These are phyloP conservation scores for Lepiota brunneoincarnata DNA, from an alignment of 768 basidiomycete genomes.

Conservation along the genomic window DNA sequence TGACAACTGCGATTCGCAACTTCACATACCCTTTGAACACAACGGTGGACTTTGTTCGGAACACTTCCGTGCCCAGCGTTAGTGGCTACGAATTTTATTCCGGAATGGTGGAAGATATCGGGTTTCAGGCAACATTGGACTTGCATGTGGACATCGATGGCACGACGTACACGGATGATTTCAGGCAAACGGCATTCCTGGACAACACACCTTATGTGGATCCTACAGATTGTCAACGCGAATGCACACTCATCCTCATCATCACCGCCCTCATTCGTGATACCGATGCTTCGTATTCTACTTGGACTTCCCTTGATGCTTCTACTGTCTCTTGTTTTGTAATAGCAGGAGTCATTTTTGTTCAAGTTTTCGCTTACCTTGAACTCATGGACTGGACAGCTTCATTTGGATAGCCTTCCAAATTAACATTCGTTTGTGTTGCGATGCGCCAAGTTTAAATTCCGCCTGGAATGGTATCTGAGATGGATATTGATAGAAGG, in stretches of 20 bases:
- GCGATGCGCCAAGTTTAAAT: no score
- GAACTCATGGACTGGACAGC: no score
- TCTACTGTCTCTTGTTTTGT: not conserved
- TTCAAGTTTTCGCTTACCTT: not conserved
- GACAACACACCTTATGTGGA: conserved; percentile 25
- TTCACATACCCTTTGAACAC: conserved; percentile 25
- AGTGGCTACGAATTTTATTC: conserved; percentile 38
- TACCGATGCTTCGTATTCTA: not conserved
- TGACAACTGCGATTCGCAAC: conserved; percentile 28
- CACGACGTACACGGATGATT: conserved; percentile 25
- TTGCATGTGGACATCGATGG: conserved; percentile 21
- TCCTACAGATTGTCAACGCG: conserved; percentile 21
- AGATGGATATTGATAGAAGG: no score
- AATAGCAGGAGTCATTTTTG: not conserved
- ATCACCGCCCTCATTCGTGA: conserved; percentile 2
- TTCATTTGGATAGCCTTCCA: no score
- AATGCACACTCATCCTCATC: conserved; percentile 15
- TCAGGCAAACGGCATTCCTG: conserved; percentile 24
- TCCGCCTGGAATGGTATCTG: no score
- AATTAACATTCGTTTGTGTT: no score
- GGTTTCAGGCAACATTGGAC: conserved; percentile 27
- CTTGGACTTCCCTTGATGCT: not conserved
- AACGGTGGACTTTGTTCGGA: conserved; percentile 27
- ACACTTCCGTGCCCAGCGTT: conserved; percentile 24
- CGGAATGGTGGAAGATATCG: conserved; percentile 20